These are phyloP conservation scores for Colletotrichum scovillei DNA, from an alignment of 2,329 filamentous ascomycete genomes.

Conservation along the genomic window DNA sequence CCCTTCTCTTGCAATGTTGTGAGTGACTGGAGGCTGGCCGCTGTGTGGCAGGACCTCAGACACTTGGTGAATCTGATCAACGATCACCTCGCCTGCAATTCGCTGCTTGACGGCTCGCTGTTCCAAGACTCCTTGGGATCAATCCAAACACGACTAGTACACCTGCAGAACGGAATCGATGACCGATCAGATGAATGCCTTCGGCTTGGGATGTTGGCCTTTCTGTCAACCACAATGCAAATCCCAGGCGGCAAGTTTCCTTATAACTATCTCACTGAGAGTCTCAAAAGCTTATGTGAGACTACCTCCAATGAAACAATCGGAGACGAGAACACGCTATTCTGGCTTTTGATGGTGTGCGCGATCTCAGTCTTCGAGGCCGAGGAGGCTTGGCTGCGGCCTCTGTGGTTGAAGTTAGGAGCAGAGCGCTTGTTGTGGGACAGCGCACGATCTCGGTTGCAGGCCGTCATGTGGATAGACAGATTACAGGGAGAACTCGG, in stretches of 20 bases:
- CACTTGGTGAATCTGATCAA: not conserved
- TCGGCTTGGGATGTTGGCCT: not conserved
- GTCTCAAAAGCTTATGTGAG: not conserved
- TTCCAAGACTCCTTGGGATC: not conserved
- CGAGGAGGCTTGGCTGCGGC: not conserved
- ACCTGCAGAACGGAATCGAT: not conserved
- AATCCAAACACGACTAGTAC: not conserved
- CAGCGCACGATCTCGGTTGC: not conserved
- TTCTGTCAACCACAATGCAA: not conserved
- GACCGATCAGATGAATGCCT: not conserved
- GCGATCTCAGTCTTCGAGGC: not conserved
- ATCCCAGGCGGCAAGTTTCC: constrained; percentile 2
- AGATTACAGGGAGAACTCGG: not conserved
- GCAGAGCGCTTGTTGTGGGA: not conserved
- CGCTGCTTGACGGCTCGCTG: not conserved
- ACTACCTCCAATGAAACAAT: not conserved
- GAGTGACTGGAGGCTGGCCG: not conserved
- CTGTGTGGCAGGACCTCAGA: not conserved
- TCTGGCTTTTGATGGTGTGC: constrained; percentile 6
- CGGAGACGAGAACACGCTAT: not conserved
- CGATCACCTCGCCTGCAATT: not conserved
- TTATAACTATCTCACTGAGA: not conserved
- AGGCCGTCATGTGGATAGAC: not conserved
- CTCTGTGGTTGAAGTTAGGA: not conserved
- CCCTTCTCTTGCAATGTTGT: not conserved